Base-by-base conservation (phyloP, 768 basidiomycete species). In the Rhodotorula paludigena region DNA sequence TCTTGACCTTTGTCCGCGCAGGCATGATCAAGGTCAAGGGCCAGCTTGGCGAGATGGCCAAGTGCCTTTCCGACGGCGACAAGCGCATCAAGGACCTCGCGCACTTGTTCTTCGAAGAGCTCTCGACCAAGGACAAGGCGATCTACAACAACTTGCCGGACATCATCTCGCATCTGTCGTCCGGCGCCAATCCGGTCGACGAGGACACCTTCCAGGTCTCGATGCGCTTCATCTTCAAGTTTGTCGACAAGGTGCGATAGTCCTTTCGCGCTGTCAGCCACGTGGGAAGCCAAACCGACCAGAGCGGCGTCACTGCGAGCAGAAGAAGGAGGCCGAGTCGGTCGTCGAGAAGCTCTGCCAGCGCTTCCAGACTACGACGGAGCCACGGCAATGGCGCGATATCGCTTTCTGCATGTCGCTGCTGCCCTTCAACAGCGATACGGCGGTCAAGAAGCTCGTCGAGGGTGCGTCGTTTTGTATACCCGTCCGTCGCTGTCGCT, bases 1-100 rank as follows among this genome's bases (percentile, higher is more conserved):
- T n/a, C n/a, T n/a, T n/a, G n/a, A n/a, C n/a, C n/a, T n/a, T n/a
- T n/a, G n/a, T n/a, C n/a, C n/a, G n/a, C n/a, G n/a, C n/a, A n/a
- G n/a, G 94, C 5, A 97, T 98, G 96, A 89, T 99, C 83, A 99
- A 98, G 79, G 93, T 98, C 73, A 98, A 99, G 80, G 96, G 96
- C 3, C 94, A 99, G 77, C 82, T 99, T 12, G 96, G 96, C 25
- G 96, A 99, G 82, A 98, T 99, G 94, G 96, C 94, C n/a, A 98
- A 99, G 79, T 98, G 96, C 77, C 80, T 98, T 12, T 92, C 97
- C 80, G 94, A 98, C 78, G 82, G 84, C 32, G 94, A 97, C 64
- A 82, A 82, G 53, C 80, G 94, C 21, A 88, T 99, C 66, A 85
- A 89, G 25, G 94, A 97, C 74, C 83, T 99, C 45, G 94, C 96